Percentiles rank a stretch among this genome's conserved stretches.
phyloP scores from a whole-genome alignment of 1,284 basidiomycete species.

The Earliella scabrosa region DNA sequence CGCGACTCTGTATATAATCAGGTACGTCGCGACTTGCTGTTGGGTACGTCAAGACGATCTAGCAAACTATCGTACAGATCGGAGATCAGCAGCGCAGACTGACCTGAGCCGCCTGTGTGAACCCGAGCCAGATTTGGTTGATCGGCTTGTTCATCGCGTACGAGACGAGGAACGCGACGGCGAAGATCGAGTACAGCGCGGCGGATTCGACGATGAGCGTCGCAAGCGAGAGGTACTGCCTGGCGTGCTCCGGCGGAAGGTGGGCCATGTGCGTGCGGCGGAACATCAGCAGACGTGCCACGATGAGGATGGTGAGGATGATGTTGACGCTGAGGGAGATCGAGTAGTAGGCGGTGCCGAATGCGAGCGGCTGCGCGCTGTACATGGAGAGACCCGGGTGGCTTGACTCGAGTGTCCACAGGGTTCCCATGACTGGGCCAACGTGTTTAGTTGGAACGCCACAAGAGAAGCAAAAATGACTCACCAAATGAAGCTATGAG shows the following conservation, averaged over 20 bases:
- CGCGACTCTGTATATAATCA: slow-evolving; percentile 39
- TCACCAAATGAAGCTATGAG: slow-evolving; percentile 43
- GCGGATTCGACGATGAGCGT: slow-evolving; percentile 48
- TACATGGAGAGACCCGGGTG: slow-evolving; percentile 44
- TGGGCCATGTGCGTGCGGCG: slow-evolving; percentile 36
- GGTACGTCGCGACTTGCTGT: slow-evolving; percentile 47
- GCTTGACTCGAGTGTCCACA: slow-evolving; percentile 48
- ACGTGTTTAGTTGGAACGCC: not conserved
- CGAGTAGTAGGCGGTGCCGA: slow-evolving; percentile 43
- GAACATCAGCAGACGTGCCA: slow-evolving; percentile 41
- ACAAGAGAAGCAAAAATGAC: slow-evolving; percentile 6
- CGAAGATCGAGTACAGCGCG: slow-evolving; percentile 46
- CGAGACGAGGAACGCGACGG: slow-evolving; percentile 47
- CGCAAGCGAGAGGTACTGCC: slow-evolving; percentile 43
- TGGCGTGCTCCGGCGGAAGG: slow-evolving; percentile 40
- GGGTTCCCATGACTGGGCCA: slow-evolving; percentile 41
- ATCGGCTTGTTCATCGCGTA: slow-evolving; percentile 41
- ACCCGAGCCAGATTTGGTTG: slow-evolving; percentile 25
- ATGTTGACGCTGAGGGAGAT: slow-evolving; percentile 51
- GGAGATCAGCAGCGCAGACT: not conserved
- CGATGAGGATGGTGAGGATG: slow-evolving; percentile 47
- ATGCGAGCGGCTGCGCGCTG: slow-evolving; percentile 42
- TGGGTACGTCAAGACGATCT: too few species aligned
- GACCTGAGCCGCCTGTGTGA: slow-evolving; percentile 20
- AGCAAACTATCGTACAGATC: not conserved